phyloP scores from a whole-genome alignment of 2,329 filamentous ascomycete species.

The Fonsecaea nubica region DNA sequence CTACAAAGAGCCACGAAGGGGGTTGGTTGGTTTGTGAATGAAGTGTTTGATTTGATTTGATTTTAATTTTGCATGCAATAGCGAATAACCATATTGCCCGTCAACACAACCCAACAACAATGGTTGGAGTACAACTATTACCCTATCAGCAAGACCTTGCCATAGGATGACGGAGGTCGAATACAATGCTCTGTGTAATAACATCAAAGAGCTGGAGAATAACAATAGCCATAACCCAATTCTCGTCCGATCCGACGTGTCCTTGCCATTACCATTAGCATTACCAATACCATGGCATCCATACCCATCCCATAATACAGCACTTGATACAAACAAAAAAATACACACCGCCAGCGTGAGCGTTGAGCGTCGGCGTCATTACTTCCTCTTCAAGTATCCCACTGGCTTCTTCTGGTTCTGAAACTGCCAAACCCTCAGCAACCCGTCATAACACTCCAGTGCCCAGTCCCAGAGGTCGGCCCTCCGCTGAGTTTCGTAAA shows the following conservation, averaged over 20 bases:
- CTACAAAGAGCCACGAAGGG: neutral
- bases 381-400: neutral
- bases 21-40: neutral
- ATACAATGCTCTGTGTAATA: neutral
- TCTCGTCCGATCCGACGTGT: too few relatives aligned
- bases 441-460: neutral
- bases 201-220: neutral
- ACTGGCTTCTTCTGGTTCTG: neutral
- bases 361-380: neutral
- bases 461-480: neutral
- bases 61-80: neutral
- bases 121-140: neutral
- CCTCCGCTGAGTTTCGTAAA: neutral
- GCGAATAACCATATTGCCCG: neutral
- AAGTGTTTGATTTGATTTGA: neutral
- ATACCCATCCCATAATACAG: neutral
- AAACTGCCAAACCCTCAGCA: neutral
- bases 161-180: neutral
- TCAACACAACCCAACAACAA: too few relatives aligned
- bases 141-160: neutral
- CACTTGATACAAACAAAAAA: too few relatives aligned
- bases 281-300: too few relatives aligned
- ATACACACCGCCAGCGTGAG: too few relatives aligned
- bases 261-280: too few relatives aligned
- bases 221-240: too few relatives aligned